Evolutionary conservation across 73 alveolate genomes (phyloP).

Genomic region (Paramecium tetraurelia): DNA sequence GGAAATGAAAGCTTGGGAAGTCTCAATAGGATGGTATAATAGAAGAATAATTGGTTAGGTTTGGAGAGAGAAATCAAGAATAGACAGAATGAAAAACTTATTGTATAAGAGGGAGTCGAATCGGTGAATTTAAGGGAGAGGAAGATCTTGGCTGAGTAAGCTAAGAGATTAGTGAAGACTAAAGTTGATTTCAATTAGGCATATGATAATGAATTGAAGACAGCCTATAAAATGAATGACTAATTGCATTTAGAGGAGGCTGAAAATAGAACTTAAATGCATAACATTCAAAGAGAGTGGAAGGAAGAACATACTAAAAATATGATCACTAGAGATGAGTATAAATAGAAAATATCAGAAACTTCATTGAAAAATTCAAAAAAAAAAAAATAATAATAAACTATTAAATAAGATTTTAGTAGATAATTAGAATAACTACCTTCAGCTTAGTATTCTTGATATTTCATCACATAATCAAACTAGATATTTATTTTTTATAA

Average conservation of each 20-base stretch:
- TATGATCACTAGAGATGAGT: slow-evolving; percentile 63
- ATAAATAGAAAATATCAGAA: slow-evolving; percentile 55
- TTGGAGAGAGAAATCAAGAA: slow-evolving; percentile 95
- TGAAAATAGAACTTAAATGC: slow-evolving; percentile 82
- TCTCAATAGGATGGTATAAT: slow-evolving; percentile 85
- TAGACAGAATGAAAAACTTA: slow-evolving; percentile 86
- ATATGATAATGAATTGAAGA: slow-evolving; percentile 74
- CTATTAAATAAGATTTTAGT: neutral
- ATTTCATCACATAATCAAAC: neutral
- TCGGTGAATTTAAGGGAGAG: slow-evolving; percentile 86
- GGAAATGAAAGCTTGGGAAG: slow-evolving; percentile 96
- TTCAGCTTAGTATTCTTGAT: neutral
- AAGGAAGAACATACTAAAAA: slow-evolving; percentile 70
- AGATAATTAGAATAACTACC: neutral
- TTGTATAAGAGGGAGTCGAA: slow-evolving; percentile 85
- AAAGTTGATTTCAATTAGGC: slow-evolving; percentile 78
- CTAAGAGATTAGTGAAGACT: slow-evolving; percentile 73
- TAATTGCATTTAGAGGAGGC: slow-evolving; percentile 80
- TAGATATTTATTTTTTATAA: neutral
- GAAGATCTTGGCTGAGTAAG: slow-evolving; percentile 77
- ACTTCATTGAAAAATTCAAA: slow-evolving; percentile 33
- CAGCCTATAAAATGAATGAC: slow-evolving; percentile 84
- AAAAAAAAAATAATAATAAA: neutral
- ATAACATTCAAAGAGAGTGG: slow-evolving; percentile 79
- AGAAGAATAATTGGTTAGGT: slow-evolving; percentile 46